A percentile compares a stretch with the other conserved stretches of the same genome.
phyloP scores from a whole-genome alignment of 495 filamentous ascomycete species.

The Tetracladium marchalianum region DNA sequence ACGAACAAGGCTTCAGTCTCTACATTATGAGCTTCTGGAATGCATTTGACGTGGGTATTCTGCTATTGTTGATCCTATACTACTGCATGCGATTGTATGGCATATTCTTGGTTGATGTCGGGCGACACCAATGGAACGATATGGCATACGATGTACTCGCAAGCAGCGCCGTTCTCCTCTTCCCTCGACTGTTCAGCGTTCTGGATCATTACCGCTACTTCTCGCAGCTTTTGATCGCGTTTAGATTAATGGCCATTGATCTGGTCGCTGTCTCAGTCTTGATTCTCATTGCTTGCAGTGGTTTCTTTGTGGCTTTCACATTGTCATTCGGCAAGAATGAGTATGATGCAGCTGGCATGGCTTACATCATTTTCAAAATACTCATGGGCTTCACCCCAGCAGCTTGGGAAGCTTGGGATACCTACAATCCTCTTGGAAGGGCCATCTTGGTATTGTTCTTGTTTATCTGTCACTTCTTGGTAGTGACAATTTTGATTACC shows the following conservation, averaged over 20 bases:
- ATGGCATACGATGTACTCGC: conserved; percentile 88
- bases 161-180: conserved; percentile 76
- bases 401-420: conserved; percentile 57
- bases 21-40: conserved; percentile 98
- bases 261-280: conserved; percentile 73
- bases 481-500: conserved; percentile 88
- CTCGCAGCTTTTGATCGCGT: conserved; percentile 85
- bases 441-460: conserved; percentile 68
- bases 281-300: conserved; percentile 76
- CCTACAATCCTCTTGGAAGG: conserved; percentile 70
- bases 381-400: conserved; percentile 66
- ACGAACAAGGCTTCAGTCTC: conserved; percentile 85
- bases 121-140: conserved; percentile 53
- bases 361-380: conserved; percentile 85
- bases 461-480: conserved; percentile 87
- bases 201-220: conserved; percentile 93
- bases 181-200: conserved; percentile 83
- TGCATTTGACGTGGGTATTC: conserved; percentile 79
- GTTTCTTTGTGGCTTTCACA: conserved; percentile 90
- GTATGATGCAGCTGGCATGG: conserved; percentile 55
- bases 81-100: conserved; percentile 83
- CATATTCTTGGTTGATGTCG: conserved; percentile 60
- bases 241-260: conserved; percentile 85
- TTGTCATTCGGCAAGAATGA: conserved; percentile 60
- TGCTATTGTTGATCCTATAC: conserved; percentile 77